A percentile compares a stretch with the other conserved stretches of the same genome.
Evolutionary conservation across 2,329 filamentous ascomycete species (phyloP).

Genomic region (Fusarium sp.): DNA sequence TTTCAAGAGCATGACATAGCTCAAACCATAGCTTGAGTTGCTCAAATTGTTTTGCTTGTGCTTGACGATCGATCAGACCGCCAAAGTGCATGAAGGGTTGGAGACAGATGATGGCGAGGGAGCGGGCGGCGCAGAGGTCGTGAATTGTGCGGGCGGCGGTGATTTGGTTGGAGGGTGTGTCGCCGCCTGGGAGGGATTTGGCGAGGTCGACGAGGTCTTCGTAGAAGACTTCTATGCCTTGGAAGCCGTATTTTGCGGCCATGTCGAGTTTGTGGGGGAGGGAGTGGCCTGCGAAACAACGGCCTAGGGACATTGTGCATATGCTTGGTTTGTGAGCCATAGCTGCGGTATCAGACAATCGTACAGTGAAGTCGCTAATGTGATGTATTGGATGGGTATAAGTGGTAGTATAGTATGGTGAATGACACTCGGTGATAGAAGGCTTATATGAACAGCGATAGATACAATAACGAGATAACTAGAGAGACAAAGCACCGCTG

Average conservation of each 20-base stretch:
- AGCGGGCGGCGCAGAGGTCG: slow-evolving; percentile 63
- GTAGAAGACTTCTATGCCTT: slow-evolving; percentile 79
- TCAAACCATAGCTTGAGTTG: slow-evolving; percentile 76
- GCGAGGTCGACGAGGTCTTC: slow-evolving; percentile 77
- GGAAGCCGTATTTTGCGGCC: slow-evolving; percentile 71
- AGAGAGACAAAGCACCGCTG: neutral
- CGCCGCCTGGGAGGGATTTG: slow-evolving; percentile 52
- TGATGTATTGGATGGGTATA: neutral
- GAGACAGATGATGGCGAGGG: slow-evolving; percentile 68
- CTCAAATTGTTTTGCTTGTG: slow-evolving; percentile 65
- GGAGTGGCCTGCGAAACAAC: slow-evolving; percentile 72
- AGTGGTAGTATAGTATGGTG: neutral
- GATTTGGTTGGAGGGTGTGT: slow-evolving; percentile 56
- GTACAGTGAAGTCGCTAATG: neutral
- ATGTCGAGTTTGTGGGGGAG: slow-evolving; percentile 74
- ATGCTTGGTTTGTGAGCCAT: slow-evolving; percentile 72
- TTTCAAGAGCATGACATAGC: slow-evolving; percentile 69
- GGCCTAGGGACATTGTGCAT: slow-evolving; percentile 80
- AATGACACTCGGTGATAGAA: neutral
- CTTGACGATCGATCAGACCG: slow-evolving; percentile 70
- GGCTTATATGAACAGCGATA: neutral
- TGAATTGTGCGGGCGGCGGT: slow-evolving; percentile 66
- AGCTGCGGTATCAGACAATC: neutral
- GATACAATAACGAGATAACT: neutral
- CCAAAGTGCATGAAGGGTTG: slow-evolving; percentile 85